Base-by-base conservation (phyloP, 192 early-diverging fungal species). In the Gamsiella multidivaricata region DNA sequence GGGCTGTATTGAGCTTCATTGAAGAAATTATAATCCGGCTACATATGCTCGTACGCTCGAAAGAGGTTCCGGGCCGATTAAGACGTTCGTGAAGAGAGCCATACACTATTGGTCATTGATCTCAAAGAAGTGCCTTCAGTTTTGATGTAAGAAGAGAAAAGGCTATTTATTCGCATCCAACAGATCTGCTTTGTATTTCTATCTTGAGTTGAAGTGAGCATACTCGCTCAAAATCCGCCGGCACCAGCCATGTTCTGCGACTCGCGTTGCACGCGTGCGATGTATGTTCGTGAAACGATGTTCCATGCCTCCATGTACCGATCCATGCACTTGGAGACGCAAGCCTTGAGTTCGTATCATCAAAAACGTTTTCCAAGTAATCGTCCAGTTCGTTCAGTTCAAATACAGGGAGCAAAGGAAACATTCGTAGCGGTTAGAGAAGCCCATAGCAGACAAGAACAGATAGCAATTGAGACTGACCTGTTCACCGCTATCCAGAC, bases 261-360 rank as follows among this genome's bases (percentile, higher is more conserved):
- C 60, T 94, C 92, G 53, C 88, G 76, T 67, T 94, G 93, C 20
- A 94, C 83, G 43, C 91, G 85, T 50, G 73, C 78, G 22, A 94
- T 81, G 37, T 95, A 96, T 8, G 91, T 80, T 36, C 88, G 86
- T 26, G 93, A 91, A 9, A 94, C 88, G 15, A 89, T 73, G 72
- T 94, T 94, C 93, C 94, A 97, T 51, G 91, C 87, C 36, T 94
- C 92, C 87, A 95, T 89, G 82, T 94, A 97, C 58, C 91, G 89
- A 79, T 94, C 90, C 83, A 91, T 88, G 82, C 95, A 97, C 80
- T 91, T 90, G 6, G 87, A 82, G 29, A 95, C 54, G 73, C 91
- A 92, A 15, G 81, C 80, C 85, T 91, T 55, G 32, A 4, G 18
- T 55, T 36, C n/a, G 54, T 52, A 52, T 52, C 25, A 26, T 52